Percentiles rank a stretch among this genome's conserved stretches.
Conservation (phyloP, 805 yeast genomes). For the Nakazawaea holstii region DNA sequence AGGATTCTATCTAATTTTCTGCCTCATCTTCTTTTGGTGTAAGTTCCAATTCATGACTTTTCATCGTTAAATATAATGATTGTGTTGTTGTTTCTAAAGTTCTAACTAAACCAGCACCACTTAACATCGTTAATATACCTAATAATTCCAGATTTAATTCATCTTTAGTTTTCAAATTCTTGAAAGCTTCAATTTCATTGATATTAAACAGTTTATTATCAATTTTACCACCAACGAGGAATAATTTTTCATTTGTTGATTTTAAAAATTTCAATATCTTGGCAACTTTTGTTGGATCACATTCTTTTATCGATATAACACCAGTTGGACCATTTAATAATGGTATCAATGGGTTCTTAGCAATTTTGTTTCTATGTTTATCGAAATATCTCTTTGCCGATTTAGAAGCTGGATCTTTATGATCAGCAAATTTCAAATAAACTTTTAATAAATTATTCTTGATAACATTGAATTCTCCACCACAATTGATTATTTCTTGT, state of each 20-base stretch:
- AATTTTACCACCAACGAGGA: slow-evolving; percentile 81
- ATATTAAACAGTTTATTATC: slow-evolving; percentile 51
- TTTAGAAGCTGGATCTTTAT: slow-evolving; percentile 68
- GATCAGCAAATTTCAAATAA: slow-evolving; percentile 56
- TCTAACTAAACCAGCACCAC: slow-evolving; percentile 86
- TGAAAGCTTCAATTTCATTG: slow-evolving; percentile 53
- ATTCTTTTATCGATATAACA: slow-evolving; percentile 57
- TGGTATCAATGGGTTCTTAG: slow-evolving; percentile 61
- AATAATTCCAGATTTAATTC: slow-evolving; percentile 77
- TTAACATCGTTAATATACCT: slow-evolving; percentile 74
- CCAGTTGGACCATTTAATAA: slow-evolving; percentile 86
- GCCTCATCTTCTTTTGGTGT: slow-evolving; percentile 12
- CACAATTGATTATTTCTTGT: slow-evolving; percentile 53
- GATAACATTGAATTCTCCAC: slow-evolving; percentile 64
- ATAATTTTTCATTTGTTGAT: slow-evolving; percentile 63
- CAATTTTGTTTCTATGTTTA: slow-evolving; percentile 29
- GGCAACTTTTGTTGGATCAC: slow-evolving; percentile 67
- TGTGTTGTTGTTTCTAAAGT: slow-evolving; percentile 71
- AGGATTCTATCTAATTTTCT: background rate
- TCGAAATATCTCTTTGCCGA: slow-evolving; percentile 35
- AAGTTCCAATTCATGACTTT: slow-evolving; percentile 40
- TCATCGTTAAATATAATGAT: slow-evolving; percentile 67
- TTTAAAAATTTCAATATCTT: slow-evolving; percentile 57
- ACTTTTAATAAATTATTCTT: slow-evolving; percentile 69
- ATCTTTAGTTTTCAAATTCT: slow-evolving; percentile 65